Evolutionary conservation across 306 rosid genomes (phyloP), one percentile per base, ranked within the genome.

Genomic region (Medicago ruthenica): DNA sequence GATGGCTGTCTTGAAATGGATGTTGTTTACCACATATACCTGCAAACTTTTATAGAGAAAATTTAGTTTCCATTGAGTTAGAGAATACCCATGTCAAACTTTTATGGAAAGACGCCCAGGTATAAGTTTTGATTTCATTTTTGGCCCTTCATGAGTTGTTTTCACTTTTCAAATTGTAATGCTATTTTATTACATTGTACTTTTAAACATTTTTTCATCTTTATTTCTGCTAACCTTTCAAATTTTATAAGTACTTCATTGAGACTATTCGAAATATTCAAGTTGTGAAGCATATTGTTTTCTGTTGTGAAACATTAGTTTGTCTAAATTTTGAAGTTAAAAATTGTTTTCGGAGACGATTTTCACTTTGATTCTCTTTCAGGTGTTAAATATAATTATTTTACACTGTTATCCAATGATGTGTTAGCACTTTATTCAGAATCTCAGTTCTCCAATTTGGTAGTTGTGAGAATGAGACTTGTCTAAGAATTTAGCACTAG

Each of bases 11-110:
- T 12, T 48, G 54, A 17, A 48, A 15, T 4, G 18, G 54, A 48
- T 39, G 4, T 39, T 39, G 7, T 4, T 48, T 15, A 48, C 1
- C 7, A 4, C 18, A 48, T n/a, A 48, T 48, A 48, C 54, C 54
- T 48, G 14, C 18, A 14, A 5, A 40, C 15, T 40, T 77, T 1
- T 6, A 50, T 82, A 76, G 11, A 41, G 50, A 16, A 50, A 73
- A 7, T 58, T 27, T 77, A 16, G 73, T 82, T 59, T 40, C 73
- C 15, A 58, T 73, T 5, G 76, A 73, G 11, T 67, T 82, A 18
- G 41, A 73, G 41, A 8, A 51, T 1, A 77, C 45, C 7, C 17
- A 27, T 16, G 6, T 82, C 5, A 8, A 12, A 8, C 31, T 11
- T 11, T 1, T 50, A 0, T 82, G 85, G 82, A 39, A 51, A 24